A percentile compares a stretch with the other conserved stretches of the same genome.
Conservation (phyloP, 2,329 filamentous ascomycete species). For the Rhytidhysteron rufulum region DNA sequence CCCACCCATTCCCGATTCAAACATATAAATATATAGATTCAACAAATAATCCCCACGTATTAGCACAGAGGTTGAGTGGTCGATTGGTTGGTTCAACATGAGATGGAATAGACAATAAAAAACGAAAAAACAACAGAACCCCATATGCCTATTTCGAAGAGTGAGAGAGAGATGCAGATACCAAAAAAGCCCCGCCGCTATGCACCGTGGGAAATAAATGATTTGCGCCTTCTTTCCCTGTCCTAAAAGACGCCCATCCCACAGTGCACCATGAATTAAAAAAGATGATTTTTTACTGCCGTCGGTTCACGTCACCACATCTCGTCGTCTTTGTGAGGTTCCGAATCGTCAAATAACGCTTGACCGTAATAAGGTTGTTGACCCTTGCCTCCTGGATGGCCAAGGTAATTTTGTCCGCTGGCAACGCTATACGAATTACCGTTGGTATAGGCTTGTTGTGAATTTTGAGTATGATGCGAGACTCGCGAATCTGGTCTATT, state of each 20-base stretch:
- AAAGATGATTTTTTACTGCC: neutral
- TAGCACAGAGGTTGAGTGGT: neutral
- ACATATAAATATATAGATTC: neutral
- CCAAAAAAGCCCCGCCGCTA: conserved; percentile 1
- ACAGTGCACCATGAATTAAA: neutral
- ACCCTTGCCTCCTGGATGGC: conserved; percentile 17
- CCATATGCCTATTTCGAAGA: no score
- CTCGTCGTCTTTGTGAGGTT: conserved; percentile 31
- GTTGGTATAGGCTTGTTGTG: conserved; percentile 20
- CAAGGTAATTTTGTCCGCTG: conserved; percentile 33
- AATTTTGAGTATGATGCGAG: conserved; percentile 7
- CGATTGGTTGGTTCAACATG: neutral
- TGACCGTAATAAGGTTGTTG: conserved; percentile 20
- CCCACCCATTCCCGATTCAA: neutral
- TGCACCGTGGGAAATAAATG: neutral
- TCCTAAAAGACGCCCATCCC: neutral
- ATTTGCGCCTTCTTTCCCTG: neutral
- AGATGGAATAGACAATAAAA: neutral
- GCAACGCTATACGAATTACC: conserved; percentile 33
- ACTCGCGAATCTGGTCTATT: conserved; percentile 9
- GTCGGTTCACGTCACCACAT: conserved; percentile 30
- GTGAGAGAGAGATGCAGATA: no score
- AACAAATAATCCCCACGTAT: neutral
- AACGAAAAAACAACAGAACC: neutral
- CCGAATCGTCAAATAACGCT: conserved; percentile 21